Evolutionary conservation across 2,329 filamentous ascomycete species (phyloP).

Genomic region (Apiospora aurea): DNA sequence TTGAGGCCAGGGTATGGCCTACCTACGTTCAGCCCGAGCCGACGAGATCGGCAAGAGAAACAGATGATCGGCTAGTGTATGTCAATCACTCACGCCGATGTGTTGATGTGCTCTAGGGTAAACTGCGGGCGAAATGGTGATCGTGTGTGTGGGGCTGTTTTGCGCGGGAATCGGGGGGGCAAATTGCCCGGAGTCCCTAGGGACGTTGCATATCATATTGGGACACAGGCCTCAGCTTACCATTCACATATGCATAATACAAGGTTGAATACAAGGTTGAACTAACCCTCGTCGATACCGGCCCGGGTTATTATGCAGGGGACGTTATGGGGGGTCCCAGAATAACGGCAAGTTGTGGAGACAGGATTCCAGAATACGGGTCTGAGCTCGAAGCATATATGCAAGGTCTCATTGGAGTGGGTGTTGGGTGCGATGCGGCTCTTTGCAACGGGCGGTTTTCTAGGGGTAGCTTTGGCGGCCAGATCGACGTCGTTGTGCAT

Average conservation of each 20-base stretch:
- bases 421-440: not conserved
- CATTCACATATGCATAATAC: not conserved
- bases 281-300: not conserved
- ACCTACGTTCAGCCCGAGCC: not conserved
- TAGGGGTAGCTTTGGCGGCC: not conserved
- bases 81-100: not conserved
- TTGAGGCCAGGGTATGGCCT: not conserved
- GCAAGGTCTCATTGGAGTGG: not conserved
- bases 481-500: not conserved
- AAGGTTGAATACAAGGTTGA: constrained; percentile 2
- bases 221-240: not conserved
- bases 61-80: not conserved
- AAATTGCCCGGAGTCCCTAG: not conserved
- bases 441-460: not conserved
- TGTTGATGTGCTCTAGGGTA: too few relatives aligned
- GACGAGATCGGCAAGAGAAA: not conserved
- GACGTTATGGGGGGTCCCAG: not conserved
- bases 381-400: not conserved
- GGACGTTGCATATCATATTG: not conserved
- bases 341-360: not conserved
- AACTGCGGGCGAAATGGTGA: not conserved
- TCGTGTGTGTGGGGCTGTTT: too few relatives aligned
- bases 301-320: not conserved
- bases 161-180: too few relatives aligned
- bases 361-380: not conserved